phyloP scores from a whole-genome alignment of 768 basidiomycete genomes.

The Chalciporus chontae region DNA sequence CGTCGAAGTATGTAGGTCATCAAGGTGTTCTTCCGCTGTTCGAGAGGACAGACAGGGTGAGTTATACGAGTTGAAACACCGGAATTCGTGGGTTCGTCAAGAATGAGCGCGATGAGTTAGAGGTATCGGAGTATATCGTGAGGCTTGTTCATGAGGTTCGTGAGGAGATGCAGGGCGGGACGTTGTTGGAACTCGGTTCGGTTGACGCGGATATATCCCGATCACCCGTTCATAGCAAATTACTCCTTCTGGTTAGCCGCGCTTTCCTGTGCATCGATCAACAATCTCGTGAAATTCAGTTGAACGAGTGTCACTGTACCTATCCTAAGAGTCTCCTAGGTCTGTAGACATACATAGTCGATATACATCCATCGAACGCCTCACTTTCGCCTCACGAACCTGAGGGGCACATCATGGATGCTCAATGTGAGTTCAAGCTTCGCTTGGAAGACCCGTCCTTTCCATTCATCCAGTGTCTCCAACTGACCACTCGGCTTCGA shows the following conservation, averaged over 20 bases:
- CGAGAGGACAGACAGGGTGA: neutral
- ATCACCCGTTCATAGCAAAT: neutral
- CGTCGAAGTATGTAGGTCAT: slow-evolving; percentile 11
- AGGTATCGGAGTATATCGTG: slow-evolving; percentile 7
- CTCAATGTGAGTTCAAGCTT: slow-evolving; percentile 14
- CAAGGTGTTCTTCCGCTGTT: neutral
- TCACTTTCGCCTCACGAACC: slow-evolving; percentile 15
- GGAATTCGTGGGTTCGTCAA: neutral
- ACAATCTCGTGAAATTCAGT: neutral
- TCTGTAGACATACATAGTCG: neutral
- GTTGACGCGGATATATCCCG: slow-evolving; percentile 8
- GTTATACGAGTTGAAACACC: neutral
- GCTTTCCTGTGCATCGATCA: neutral
- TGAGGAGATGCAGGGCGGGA: neutral
- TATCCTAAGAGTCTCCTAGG: neutral
- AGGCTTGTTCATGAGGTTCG: slow-evolving; percentile 17
- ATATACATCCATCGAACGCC: no score
- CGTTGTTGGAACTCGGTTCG: no score
- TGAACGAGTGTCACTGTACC: neutral
- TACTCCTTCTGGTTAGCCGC: neutral
- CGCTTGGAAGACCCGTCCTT: slow-evolving; percentile 18
- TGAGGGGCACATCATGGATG: slow-evolving; percentile 21
- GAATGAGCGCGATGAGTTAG: slow-evolving; percentile 15
- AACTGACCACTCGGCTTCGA: slow-evolving; percentile 5
- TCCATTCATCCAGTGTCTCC: slow-evolving; percentile 23